Conservation (phyloP, 305 asterid genomes). For the Solanum chacoense region DNA sequence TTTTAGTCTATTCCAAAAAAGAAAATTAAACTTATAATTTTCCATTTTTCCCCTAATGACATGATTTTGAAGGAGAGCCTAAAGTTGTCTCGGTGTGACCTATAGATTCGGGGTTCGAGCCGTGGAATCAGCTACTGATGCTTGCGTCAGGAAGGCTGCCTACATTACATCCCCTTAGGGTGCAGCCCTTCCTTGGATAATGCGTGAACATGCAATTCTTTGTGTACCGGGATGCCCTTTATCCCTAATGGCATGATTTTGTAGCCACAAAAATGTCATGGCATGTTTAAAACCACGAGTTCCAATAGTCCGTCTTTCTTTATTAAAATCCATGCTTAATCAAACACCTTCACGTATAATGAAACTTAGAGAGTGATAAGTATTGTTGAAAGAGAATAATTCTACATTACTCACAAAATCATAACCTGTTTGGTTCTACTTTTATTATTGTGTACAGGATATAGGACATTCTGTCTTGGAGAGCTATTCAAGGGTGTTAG, state of each 20-base stretch:
- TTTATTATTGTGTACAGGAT: slow-evolving; percentile 29
- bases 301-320: neutral
- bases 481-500: slow-evolving; percentile 89
- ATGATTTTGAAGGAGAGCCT: neutral
- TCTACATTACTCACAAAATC: neutral
- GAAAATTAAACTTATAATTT: neutral
- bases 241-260: neutral
- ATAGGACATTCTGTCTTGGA: slow-evolving; percentile 68
- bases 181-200: neutral
- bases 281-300: neutral
- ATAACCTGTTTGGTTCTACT: neutral
- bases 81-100: neutral
- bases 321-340: neutral
- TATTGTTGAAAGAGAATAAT: neutral
- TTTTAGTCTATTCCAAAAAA: neutral
- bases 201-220: neutral
- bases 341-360: neutral
- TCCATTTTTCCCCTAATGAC: neutral
- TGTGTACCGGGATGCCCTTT: neutral
- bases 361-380: neutral
- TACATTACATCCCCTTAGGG: neutral
- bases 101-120: neutral
- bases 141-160: neutral
- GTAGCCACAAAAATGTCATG: neutral
- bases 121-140: neutral